Evolutionary conservation across 1,284 basidiomycete species (phyloP).

Genomic region (Agroathelia rolfsii): DNA sequence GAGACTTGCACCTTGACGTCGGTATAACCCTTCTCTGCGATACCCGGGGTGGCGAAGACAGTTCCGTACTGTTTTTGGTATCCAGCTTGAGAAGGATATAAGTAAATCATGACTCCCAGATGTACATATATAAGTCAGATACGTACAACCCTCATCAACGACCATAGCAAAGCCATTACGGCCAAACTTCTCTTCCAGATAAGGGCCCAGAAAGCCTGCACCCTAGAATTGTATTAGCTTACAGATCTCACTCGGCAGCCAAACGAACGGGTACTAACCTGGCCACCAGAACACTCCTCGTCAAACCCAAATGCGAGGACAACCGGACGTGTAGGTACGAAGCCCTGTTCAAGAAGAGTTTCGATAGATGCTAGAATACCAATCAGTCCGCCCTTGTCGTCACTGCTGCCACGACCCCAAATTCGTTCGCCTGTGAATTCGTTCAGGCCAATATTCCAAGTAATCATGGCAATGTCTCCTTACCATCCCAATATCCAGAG

Average conservation of each 20-base stretch:
- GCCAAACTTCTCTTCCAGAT: slow-evolving; percentile 47
- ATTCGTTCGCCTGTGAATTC: slow-evolving; percentile 28
- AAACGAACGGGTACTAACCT: slow-evolving; percentile 21
- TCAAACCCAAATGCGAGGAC: slow-evolving; percentile 68
- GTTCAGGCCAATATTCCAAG: slow-evolving; percentile 10
- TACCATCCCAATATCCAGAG: slow-evolving; percentile 56
- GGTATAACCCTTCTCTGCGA: slow-evolving; percentile 61
- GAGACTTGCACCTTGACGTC: slow-evolving; percentile 46
- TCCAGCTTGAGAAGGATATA: slow-evolving; percentile 20
- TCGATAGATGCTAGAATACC: slow-evolving; percentile 50
- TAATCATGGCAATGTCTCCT: slow-evolving; percentile 10
- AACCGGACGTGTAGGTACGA: slow-evolving; percentile 46
- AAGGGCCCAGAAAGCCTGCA: slow-evolving; percentile 37
- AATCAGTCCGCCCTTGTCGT: slow-evolving; percentile 53
- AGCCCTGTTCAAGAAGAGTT: slow-evolving; percentile 40
- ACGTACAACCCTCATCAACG: slow-evolving; percentile 47
- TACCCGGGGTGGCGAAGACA: slow-evolving; percentile 43
- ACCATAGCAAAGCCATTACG: slow-evolving; percentile 50
- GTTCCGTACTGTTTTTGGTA: slow-evolving; percentile 28
- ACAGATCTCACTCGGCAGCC: slow-evolving; percentile 5
- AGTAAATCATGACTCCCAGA: background rate
- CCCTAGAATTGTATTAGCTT: slow-evolving; percentile 28
- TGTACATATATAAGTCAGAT: background rate
- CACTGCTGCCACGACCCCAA: slow-evolving; percentile 51
- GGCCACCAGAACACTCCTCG: slow-evolving; percentile 55